Evolutionary conservation across 2,329 filamentous ascomycete genomes (phyloP).

Genomic region (Pseudogymnoascus sp.): DNA sequence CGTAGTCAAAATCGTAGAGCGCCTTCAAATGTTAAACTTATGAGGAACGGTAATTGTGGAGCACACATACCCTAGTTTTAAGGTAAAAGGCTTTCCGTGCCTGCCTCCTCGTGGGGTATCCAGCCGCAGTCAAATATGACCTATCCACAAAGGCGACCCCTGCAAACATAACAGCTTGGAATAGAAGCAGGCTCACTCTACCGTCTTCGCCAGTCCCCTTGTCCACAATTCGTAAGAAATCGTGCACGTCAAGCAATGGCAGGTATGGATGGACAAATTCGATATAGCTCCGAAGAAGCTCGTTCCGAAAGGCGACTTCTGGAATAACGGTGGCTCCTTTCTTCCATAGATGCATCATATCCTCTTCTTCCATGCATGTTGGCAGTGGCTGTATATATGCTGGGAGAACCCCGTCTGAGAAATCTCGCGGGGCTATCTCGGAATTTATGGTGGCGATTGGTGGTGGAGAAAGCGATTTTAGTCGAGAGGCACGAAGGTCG

Average conservation of each 20-base stretch:
- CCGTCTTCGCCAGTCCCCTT: slow-evolving; percentile 56
- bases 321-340: slow-evolving; percentile 79
- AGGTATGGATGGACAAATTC: slow-evolving; percentile 88
- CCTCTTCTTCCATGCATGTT: slow-evolving; percentile 7
- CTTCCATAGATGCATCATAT: slow-evolving; percentile 57
- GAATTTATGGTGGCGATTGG: background rate
- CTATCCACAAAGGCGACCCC: slow-evolving; percentile 78
- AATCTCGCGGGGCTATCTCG: background rate
- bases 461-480: background rate
- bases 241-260: slow-evolving; percentile 64
- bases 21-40: slow-evolving; percentile 35
- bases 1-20: slow-evolving; percentile 88
- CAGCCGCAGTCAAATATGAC: slow-evolving; percentile 62
- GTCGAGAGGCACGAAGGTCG: background rate
- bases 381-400: slow-evolving; percentile 5
- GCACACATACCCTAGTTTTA: slow-evolving; percentile 48
- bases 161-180: slow-evolving; percentile 88
- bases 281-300: slow-evolving; percentile 69
- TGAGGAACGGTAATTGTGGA: background rate
- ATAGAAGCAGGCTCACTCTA: slow-evolving; percentile 72
- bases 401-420: background rate
- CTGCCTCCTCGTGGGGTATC: slow-evolving; percentile 65
- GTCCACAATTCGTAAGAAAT: slow-evolving; percentile 50
- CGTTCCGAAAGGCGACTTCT: slow-evolving; percentile 58
- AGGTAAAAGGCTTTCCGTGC: slow-evolving; percentile 80